Percentiles rank a stretch among this genome's conserved stretches.
phyloP scores from a whole-genome alignment of 2,329 filamentous ascomycete genomes.

The Verticillium isaacii region DNA sequence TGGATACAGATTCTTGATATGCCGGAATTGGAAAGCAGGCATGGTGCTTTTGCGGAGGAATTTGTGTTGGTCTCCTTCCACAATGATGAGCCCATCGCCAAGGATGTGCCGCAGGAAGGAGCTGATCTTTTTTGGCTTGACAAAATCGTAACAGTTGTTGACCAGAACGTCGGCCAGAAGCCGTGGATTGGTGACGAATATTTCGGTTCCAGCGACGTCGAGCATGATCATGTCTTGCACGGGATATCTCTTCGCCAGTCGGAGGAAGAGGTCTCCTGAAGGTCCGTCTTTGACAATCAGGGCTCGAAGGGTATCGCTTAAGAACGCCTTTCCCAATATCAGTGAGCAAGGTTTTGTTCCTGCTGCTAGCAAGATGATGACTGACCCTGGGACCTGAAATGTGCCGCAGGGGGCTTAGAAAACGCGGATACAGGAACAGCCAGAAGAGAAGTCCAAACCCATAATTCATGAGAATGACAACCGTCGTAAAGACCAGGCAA shows the following conservation, averaged over 20 bases:
- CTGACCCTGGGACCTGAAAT: slow-evolving; percentile 14
- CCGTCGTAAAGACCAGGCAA: slow-evolving; percentile 8
- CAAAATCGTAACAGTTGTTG: slow-evolving; percentile 45
- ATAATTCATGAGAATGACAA: slow-evolving; percentile 15
- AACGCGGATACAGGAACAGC: slow-evolving; percentile 12
- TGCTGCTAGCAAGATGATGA: not conserved
- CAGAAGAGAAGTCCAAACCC: slow-evolving; percentile 10
- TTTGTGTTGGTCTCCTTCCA: slow-evolving; percentile 69
- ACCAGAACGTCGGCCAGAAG: slow-evolving; percentile 36
- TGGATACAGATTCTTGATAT: slow-evolving; percentile 66
- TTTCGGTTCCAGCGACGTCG: slow-evolving; percentile 11
- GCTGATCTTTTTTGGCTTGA: slow-evolving; percentile 42
- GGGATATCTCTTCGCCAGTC: slow-evolving; percentile 18
- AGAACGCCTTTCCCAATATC: not conserved
- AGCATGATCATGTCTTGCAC: slow-evolving; percentile 17
- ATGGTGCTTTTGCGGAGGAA: slow-evolving; percentile 62
- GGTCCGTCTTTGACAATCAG: slow-evolving; percentile 16
- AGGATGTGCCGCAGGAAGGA: slow-evolving; percentile 47
- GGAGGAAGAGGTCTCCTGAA: slow-evolving; percentile 18
- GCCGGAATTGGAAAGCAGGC: slow-evolving; percentile 63
- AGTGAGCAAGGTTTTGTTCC: not conserved
- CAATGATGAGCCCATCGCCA: slow-evolving; percentile 54
- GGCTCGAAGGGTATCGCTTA: slow-evolving; percentile 14
- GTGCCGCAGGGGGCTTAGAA: slow-evolving; percentile 16
- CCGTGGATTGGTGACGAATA: slow-evolving; percentile 17